A percentile compares a stretch with the other conserved stretches of the same genome.
phyloP scores from a whole-genome alignment of 306 rosid species.

The Echinosophora koreensis region DNA sequence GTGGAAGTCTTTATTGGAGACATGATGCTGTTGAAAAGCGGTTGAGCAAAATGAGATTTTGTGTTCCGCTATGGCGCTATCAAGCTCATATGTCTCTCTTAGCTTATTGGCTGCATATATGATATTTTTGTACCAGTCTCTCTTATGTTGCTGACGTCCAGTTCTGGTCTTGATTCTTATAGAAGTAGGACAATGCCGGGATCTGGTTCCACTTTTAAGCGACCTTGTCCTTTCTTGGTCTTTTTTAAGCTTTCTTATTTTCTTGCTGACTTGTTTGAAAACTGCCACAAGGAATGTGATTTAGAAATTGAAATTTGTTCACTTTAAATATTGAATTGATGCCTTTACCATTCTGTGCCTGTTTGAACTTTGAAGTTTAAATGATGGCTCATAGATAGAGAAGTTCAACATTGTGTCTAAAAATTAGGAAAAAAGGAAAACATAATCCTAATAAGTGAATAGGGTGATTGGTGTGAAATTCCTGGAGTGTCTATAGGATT shows the following conservation, averaged over 20 bases:
- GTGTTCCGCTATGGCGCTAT: conserved; percentile 1
- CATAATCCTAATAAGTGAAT: not conserved
- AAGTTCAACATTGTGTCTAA: not conserved
- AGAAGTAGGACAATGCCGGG: not conserved
- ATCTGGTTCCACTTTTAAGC: conserved; percentile 21
- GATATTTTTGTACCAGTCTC: not conserved
- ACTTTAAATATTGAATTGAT: not conserved
- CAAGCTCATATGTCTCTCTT: not conserved
- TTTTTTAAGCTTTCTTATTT: not conserved
- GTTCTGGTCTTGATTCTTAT: not conserved
- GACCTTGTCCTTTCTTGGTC: conserved; percentile 29
- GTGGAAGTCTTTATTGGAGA: conserved; percentile 19
- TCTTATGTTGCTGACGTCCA: not conserved
- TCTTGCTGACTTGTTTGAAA: no score
- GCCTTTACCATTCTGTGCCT: conserved; percentile 10
- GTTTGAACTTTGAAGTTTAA: conserved; percentile 10
- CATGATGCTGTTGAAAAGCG: not conserved
- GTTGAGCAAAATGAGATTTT: conserved; percentile 3
- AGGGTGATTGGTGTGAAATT: conserved; percentile 31
- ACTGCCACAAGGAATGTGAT: conserved; percentile 14
- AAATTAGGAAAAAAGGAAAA: not conserved
- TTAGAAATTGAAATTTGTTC: conserved; percentile 1
- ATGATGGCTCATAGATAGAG: conserved; percentile 13
- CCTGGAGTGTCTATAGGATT: not conserved
- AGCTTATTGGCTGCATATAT: not conserved